A percentile compares a stretch with the other conserved stretches of the same genome.
phyloP scores from a whole-genome alignment of 2,329 filamentous ascomycete species.

The Talaromyces sp. region DNA sequence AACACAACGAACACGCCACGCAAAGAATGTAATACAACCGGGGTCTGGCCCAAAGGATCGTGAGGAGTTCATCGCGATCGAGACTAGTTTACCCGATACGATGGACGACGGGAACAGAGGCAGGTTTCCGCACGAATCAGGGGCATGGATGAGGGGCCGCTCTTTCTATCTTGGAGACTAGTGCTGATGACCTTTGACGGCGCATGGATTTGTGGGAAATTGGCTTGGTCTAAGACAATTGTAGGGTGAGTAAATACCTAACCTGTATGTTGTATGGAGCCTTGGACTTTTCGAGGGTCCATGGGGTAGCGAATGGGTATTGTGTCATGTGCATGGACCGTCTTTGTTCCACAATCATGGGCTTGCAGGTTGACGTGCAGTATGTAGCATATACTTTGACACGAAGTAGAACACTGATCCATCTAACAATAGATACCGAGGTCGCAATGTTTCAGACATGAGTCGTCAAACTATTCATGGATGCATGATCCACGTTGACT shows the following conservation, averaged over 20 bases:
- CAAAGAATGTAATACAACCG: not conserved
- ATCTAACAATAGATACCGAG: no score
- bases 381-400: no score
- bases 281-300: no score
- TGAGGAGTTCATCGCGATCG: not conserved
- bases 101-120: not conserved
- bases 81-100: conserved; percentile 3
- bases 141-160: not conserved
- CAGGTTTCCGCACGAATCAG: not conserved
- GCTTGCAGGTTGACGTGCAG: no score
- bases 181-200: not conserved
- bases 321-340: no score
- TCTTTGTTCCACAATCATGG: no score
- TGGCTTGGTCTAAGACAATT: not conserved
- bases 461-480: no score
- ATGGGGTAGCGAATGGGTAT: not conserved
- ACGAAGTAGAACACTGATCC: no score
- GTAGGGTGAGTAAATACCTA: not conserved
- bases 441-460: no score
- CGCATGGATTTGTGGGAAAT: no score
- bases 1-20: not conserved
- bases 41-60: not conserved
- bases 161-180: not conserved
- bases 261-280: not conserved
- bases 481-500: no score